Base-by-base conservation (phyloP, 106 monocot genomes). In the Dendrobium nobile region DNA sequence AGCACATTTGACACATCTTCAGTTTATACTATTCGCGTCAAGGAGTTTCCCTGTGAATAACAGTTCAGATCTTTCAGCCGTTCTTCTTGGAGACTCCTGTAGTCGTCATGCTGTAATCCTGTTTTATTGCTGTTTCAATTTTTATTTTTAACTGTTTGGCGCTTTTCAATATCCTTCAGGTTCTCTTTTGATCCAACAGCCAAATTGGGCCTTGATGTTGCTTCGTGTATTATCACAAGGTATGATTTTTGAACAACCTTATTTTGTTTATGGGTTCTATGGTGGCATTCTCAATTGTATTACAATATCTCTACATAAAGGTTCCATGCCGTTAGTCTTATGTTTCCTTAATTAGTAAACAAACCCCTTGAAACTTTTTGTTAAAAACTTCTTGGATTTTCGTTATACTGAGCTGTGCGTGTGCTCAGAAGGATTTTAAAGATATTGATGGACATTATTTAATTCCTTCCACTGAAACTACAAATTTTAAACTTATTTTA, bases 151-250 rank as follows among this genome's bases (percentile, higher is more conserved):
- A 51, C 51, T 51, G 51, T 72, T 40, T 28, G 37, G 27, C 15
- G 72, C 6, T 54, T 72, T 83, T 55, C 20, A 58, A 79, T 48
- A 68, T 70, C 26, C 82, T 78, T 18, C 89, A 97, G 97, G 88
- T 97, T 97, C 80, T 75, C 90, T 77, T 94, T 97, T 92, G 94
- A 97, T 86, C 89, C 87, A 77, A 73, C 87, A 18, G 81, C 84
- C 44, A 92, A 94, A 68, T 78, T 97, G 75, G 97, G 97, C 37
- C 94, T 97, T 67, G 86, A 97, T 88, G 85, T 97, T 88, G 94
- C 97, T 80, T 97, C 97, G 68, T 97, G 97, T 82, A 88, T 97
- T 79, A 19, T 97, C 28, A 97, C 97, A 61, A 94, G 96, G 96
- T 97, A 97, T 79, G 72, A 15, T 75, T 15, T 54, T 43, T 44